A percentile compares a stretch with the other conserved stretches of the same genome.
Evolutionary conservation across 2,329 filamentous ascomycete genomes (phyloP).

Genomic region (Didymella segeticola): DNA sequence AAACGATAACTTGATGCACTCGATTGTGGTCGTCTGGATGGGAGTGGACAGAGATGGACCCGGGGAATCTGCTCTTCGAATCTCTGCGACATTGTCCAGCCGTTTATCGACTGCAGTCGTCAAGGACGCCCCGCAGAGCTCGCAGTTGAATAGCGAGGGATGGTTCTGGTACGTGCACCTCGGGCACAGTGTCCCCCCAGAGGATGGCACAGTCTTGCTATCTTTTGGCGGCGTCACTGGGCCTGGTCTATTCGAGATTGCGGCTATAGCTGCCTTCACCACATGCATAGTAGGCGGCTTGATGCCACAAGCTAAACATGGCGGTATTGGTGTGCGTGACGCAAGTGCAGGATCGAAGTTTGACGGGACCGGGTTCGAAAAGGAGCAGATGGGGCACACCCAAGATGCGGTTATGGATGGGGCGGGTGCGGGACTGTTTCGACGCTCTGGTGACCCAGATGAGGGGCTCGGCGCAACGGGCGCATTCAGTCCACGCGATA

Average conservation of each 20-base stretch:
- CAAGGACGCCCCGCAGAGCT: slow-evolving; percentile 86
- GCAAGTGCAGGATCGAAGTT: slow-evolving; percentile 90
- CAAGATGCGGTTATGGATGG: slow-evolving; percentile 75
- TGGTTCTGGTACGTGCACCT: slow-evolving; percentile 95
- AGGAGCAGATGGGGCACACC: slow-evolving; percentile 95
- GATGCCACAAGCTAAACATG: slow-evolving; percentile 92
- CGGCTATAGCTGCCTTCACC: slow-evolving; percentile 84
- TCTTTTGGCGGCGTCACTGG: slow-evolving; percentile 39
- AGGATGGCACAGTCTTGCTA: slow-evolving; percentile 46
- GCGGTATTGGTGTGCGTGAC: slow-evolving; percentile 78
- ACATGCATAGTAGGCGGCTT: slow-evolving; percentile 84
- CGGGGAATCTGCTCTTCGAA: slow-evolving; percentile 73
- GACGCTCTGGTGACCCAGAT: slow-evolving; percentile 43
- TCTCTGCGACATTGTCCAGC: slow-evolving; percentile 49
- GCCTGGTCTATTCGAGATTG: slow-evolving; percentile 65
- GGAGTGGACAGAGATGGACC: slow-evolving; percentile 67
- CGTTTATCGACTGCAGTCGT: slow-evolving; percentile 58
- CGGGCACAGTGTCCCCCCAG: slow-evolving; percentile 63
- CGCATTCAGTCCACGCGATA: slow-evolving; percentile 59
- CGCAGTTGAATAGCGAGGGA: slow-evolving; percentile 82
- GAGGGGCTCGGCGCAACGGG: slow-evolving; percentile 44
- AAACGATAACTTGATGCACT: slow-evolving; percentile 91
- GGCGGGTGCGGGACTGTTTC: slow-evolving; percentile 52
- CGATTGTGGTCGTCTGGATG: slow-evolving; percentile 66
- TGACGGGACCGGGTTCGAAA: slow-evolving; percentile 88